Evolutionary conservation across 106 monocot species (phyloP), one percentile per base, ranked within the genome.

Genomic region (Posidonia australis): DNA sequence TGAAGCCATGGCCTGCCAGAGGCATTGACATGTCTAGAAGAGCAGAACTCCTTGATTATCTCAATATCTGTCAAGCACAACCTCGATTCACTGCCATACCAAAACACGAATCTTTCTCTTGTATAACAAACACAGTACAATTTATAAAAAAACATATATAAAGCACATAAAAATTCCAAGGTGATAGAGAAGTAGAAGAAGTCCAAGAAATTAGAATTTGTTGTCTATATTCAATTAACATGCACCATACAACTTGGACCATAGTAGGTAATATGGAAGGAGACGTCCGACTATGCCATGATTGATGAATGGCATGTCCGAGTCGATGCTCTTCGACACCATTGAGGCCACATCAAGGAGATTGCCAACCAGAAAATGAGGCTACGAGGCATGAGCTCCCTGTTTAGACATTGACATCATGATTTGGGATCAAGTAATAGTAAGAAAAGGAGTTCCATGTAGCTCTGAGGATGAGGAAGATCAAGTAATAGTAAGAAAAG

Each of bases 41-140:
- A 90, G 26, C 90, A 68, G 26, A 98, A 66, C 75, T 98, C 96
- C 67, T 85, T 87, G 25, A 98, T 85, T 79, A 85, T 51, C 30
- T 87, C 96, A 0, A 72, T 83, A 24, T 98, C 96, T 3, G 82
- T 85, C 60, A 98, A 43, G 72, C 96, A 98, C 65, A 98, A 63
- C 76, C 96, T 57, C 51, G 96, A 87, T 82, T 98, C 96, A 66
- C 84, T 90, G 14, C 90, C 90, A 48, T 85, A 87, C 84, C 87
- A 87, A 61, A 78, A 84, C n/a, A 90, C 46, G 76, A 98, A 98
- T 49, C 75, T 77, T 67, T 82, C 86, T 5, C 93, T 89, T 93
- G 22, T 1, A 63, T 10, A 21, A 36, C 5, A 36, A 5, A 42
- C 22, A 10, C n/a, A n/a, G n/a, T n/a, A n/a, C n/a, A n/a, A n/a